Base-by-base conservation (phyloP, 495 filamentous ascomycete species). In the Hypoxylon cercidicola region DNA sequence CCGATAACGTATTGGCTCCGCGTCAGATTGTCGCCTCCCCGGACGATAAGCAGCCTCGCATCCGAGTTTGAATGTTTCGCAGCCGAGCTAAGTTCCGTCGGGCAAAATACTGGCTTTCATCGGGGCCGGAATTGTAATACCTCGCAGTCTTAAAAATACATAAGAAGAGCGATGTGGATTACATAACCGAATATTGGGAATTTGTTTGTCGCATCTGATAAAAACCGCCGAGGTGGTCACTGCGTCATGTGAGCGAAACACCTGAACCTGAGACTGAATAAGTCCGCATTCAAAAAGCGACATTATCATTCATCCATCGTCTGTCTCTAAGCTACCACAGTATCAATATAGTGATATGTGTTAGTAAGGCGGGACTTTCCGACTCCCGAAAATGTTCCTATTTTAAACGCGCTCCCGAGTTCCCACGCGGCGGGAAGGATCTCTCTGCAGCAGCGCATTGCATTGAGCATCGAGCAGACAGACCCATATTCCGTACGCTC, bases 21-120 rank as follows among this genome's bases (percentile, higher is more conserved):
- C 64, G 64, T 62, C 53, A 57, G 48, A 39, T 53, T 62, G 47
- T 66, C 19, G 62, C 55, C 62, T 50, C 55, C 35, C 20, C 12
- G 23, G 23, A 41, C 44, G 37, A 10, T 21, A 35, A 30, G 23
- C 12, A 39, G 11, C 3, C 20, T 66, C 50, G 62, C 21, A 41
- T 3, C 57, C 56, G 63, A 66, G 13, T 16, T 16, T n/a, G 19
- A 28, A 49, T 11, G 13, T 35, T 34, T 48, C 56, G 62, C 44
- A 21, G 35, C 57, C 51, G 52, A 56, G 35, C 25, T 23, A 4
- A 46, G 23, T 12, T 20, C 48, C 47, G 41, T 41, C 13, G 39
- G n/a, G 25, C 25, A 1, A 41, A 4, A n/a, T 41, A 2, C 47
- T 20, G 20, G 7, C 25, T 12, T 15, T 54, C 12, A 5, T 41